These are phyloP conservation scores for Talaromyces sp. DNA, from an alignment of 2,329 filamentous ascomycete species.

Conservation along the genomic window DNA sequence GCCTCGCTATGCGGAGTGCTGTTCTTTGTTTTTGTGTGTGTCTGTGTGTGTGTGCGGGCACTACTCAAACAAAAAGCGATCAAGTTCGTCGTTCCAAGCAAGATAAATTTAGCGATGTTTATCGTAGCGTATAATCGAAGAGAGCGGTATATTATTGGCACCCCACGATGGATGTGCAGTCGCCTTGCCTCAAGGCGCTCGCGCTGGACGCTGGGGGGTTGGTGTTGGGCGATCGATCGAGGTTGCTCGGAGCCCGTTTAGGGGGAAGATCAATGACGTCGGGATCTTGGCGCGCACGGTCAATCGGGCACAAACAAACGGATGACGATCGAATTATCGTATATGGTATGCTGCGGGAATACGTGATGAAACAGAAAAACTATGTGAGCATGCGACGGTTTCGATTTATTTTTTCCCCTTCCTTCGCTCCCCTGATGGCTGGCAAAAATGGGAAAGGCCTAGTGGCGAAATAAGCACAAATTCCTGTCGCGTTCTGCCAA, in stretches of 20 bases:
- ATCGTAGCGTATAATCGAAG: neutral
- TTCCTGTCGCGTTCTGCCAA: neutral
- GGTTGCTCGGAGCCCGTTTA: neutral
- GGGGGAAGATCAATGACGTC: neutral
- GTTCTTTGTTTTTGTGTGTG: neutral
- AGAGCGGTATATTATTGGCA: neutral
- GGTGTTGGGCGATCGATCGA: neutral
- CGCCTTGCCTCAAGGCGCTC: neutral
- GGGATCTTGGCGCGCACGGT: neutral
- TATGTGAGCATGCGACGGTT: neutral
- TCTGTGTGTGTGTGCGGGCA: neutral
- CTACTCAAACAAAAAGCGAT: neutral
- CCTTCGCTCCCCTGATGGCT: neutral
- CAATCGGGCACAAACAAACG: neutral
- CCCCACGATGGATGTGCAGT: neutral
- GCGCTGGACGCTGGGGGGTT: neutral
- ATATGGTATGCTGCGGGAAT: neutral
- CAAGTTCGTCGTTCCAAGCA: neutral
- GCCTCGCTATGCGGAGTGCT: neutral
- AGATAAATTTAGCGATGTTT: neutral
- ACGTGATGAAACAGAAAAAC: neutral
- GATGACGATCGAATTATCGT: neutral
- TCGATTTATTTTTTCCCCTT: neutral
- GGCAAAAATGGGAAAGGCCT: neutral
- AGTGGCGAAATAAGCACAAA: neutral